Conservation (phyloP, 2,329 filamentous ascomycete species). For the Dactylonectria macrodidyma region DNA sequence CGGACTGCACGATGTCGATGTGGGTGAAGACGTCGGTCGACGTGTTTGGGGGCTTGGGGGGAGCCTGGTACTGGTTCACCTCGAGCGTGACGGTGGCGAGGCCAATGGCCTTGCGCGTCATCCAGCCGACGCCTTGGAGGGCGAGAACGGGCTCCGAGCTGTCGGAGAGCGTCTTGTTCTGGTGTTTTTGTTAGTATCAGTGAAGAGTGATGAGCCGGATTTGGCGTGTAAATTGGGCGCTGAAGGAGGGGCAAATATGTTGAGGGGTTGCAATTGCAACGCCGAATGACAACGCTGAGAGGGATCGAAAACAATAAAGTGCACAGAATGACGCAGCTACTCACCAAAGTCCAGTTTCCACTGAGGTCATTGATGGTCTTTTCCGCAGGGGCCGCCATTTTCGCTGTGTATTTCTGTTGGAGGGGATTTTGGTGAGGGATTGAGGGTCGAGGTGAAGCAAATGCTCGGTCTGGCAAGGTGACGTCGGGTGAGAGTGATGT, state of each 20-base stretch:
- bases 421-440: conserved; percentile 42
- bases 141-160: conserved; percentile 77
- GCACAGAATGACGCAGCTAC: conserved; percentile 41
- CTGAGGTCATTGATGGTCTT: conserved; percentile 78
- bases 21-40: conserved; percentile 64
- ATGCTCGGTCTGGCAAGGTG: conserved; percentile 1
- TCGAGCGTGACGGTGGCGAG: conserved; percentile 78
- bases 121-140: conserved; percentile 80
- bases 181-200: background rate
- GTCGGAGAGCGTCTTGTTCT: conserved; percentile 85
- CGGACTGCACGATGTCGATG: conserved; percentile 82
- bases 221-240: background rate
- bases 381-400: conserved; percentile 80
- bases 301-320: conserved; percentile 2
- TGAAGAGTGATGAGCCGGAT: conserved; percentile 17
- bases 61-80: conserved; percentile 68
- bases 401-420: background rate
- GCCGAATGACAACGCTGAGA: background rate
- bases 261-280: conserved; percentile 13
- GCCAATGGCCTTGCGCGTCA: conserved; percentile 80
- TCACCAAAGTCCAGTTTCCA: conserved; percentile 80
- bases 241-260: conserved; percentile 19
- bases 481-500: background rate
- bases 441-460: background rate
- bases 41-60: conserved; percentile 58